phyloP scores from a whole-genome alignment of 2,329 filamentous ascomycete species.

The Juglanconis oblonga region DNA sequence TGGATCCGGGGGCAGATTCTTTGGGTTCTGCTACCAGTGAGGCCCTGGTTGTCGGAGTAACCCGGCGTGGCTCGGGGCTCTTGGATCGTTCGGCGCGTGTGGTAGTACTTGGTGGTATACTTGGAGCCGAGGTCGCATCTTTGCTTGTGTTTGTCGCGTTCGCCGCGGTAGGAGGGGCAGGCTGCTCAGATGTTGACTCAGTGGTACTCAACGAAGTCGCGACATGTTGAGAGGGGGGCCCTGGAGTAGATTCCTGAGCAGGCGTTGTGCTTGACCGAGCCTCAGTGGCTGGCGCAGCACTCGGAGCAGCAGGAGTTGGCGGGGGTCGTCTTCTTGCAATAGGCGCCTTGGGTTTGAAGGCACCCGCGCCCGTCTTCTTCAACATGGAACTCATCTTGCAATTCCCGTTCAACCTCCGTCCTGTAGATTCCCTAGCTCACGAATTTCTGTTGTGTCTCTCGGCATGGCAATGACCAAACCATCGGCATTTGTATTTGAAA shows the following conservation, averaged over 20 bases:
- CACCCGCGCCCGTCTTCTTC: conserved; percentile 58
- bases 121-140: background rate
- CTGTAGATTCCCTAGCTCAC: conserved; percentile 2
- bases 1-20: background rate
- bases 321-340: conserved; percentile 49
- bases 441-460: background rate
- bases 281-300: conserved; percentile 22
- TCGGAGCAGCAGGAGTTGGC: conserved; percentile 32
- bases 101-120: background rate
- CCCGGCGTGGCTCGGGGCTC: conserved; percentile 6
- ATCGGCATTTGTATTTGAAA: background rate
- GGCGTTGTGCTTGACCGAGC: conserved; percentile 19
- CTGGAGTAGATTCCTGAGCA: conserved; percentile 1
- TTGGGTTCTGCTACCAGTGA: background rate
- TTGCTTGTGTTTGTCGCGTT: background rate
- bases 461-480: conserved; percentile 11
- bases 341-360: conserved; percentile 70
- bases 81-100: background rate
- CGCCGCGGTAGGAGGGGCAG: background rate
- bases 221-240: conserved; percentile 13
- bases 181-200: background rate
- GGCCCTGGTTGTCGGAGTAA: background rate
- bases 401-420: conserved; percentile 12
- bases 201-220: conserved; percentile 5
- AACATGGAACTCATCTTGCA: conserved; percentile 64